Conservation (phyloP, 2,329 filamentous ascomycete genomes). For the Cladosporium oxysporum region DNA sequence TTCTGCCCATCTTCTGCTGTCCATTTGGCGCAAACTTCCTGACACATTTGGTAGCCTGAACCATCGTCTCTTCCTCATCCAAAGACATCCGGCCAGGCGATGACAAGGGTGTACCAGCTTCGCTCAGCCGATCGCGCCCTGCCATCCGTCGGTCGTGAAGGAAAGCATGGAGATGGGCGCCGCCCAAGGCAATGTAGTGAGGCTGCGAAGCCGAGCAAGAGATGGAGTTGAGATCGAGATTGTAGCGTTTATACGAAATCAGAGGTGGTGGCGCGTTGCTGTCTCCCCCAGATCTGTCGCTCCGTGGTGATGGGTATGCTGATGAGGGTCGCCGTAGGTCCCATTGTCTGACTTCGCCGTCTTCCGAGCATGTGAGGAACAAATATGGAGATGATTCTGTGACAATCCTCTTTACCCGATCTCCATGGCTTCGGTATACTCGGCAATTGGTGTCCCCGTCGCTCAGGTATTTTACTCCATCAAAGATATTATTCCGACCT, state of each 20-base stretch:
- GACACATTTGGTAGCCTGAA: slow-evolving; percentile 64
- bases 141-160: slow-evolving; percentile 69
- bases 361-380: slow-evolving; percentile 70
- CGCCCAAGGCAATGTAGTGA: slow-evolving; percentile 69
- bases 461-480: slow-evolving; percentile 56
- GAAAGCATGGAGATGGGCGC: slow-evolving; percentile 69
- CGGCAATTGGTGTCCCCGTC: slow-evolving; percentile 62
- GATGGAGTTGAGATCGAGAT: slow-evolving; percentile 67
- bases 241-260: slow-evolving; percentile 66
- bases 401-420: slow-evolving; percentile 68
- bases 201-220: slow-evolving; percentile 68
- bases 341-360: slow-evolving; percentile 70
- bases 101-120: slow-evolving; percentile 53
- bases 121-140: slow-evolving; percentile 58
- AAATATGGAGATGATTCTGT: slow-evolving; percentile 67
- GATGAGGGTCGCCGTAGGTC: slow-evolving; percentile 65
- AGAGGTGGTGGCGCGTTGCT: slow-evolving; percentile 62
- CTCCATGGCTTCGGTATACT: slow-evolving; percentile 64
- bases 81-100: slow-evolving; percentile 44
- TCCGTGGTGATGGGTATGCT: slow-evolving; percentile 57
- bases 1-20: slow-evolving; percentile 54
- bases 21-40: slow-evolving; percentile 65
- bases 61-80: slow-evolving; percentile 56
- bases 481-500: slow-evolving; percentile 55
- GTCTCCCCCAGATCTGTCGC: slow-evolving; percentile 47